Base-by-base conservation (phyloP, 768 basidiomycete genomes). In the Hygrophorus pudorinus region DNA sequence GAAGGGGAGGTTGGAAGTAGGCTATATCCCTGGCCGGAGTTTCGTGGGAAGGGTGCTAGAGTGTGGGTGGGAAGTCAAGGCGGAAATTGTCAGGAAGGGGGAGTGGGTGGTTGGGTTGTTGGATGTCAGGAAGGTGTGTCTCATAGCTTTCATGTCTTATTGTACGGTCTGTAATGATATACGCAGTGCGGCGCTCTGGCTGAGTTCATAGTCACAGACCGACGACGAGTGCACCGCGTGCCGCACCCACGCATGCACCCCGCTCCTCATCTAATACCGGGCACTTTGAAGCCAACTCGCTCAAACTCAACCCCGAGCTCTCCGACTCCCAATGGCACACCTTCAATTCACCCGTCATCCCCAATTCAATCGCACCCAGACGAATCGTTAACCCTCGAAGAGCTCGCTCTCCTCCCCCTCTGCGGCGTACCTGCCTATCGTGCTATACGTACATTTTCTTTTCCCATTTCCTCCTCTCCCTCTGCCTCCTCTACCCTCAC, bases 71-170 rank as follows among this genome's bases (percentile, higher is more conserved):
- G 85, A 85, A 31, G 83, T 88, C 11, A 68, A 68, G 38, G 80
- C 78, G 41, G 75, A 79, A n/a, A 64, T 71, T 16, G 65, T 78
- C 18, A 72, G 71, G 56, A 78, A 78, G 52, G 87, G 88, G 4
- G 92, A 96, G 53, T 88, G 91, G 82, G 85, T 93, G 4, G 66
- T 87, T 47, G 92, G 90, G 9, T 53, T 92, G 49, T 58, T 85
- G 57, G 85, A 91, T 55, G 69, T 85, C 9, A 70, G 73, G 50
- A 92, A 89, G 80, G 91, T 90, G 50, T 51, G 76, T 56, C 31
- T 42, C 24, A 6, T 13, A 20, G 13, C 33, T 50, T 42, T 50
- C 41, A 37, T 42, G 42, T 38, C 42, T n/a, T n/a, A 47, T 5
- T 47, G 45, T 47, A 32, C 52, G 48, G 27, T 48, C 44, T 21